Evolutionary conservation across 176 grass and related monocot genomes (phyloP), one percentile per base, ranked within the genome.

Genomic region (Zea luxurians): DNA sequence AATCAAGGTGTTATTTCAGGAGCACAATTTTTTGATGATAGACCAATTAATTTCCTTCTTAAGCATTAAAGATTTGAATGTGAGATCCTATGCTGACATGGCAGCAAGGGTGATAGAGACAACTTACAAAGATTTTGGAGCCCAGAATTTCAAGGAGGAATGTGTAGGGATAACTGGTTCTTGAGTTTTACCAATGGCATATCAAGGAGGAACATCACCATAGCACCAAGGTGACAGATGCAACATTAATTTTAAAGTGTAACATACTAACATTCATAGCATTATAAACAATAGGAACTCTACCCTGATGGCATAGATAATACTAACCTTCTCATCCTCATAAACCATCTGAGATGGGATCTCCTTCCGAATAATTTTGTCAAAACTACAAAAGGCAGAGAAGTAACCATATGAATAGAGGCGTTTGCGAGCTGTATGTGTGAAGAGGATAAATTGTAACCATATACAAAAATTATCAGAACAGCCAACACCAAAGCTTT

Each of bases 281-380:
- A 43, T 70, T 50, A 21, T 10, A 20, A 37, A 45, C n/a, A 41
- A 34, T 8, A 83, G 58, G 73, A 48, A 76, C 0, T 38, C 7
- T 46, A 58, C 36, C 15, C 38, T 42, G 45, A 37, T 48, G 49
- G 12, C 18, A 69, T 0, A 81, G 1, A 61, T 37, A 78, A 43
- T 6, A 77, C 27, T 62, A 36, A 96, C 93, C 93, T 92, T 90
- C 55, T 90, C 82, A 54, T 96, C 93, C 84, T 96, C 93, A 83
- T 86, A 96, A 92, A 96, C 87, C 65, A 96, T 63, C 57, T 83
- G 69, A 59, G 87, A 83, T 80, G 87, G 82, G 50, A 96, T 92
- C 76, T 96, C 89, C 67, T 90, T 96, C 20, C 17, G 53, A 80
- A 96, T 83, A 82, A 92, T 96, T 82, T 90, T 96, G 75, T 92